phyloP scores from a whole-genome alignment of 257 asterid genomes.

The Eustoma russellianum region DNA sequence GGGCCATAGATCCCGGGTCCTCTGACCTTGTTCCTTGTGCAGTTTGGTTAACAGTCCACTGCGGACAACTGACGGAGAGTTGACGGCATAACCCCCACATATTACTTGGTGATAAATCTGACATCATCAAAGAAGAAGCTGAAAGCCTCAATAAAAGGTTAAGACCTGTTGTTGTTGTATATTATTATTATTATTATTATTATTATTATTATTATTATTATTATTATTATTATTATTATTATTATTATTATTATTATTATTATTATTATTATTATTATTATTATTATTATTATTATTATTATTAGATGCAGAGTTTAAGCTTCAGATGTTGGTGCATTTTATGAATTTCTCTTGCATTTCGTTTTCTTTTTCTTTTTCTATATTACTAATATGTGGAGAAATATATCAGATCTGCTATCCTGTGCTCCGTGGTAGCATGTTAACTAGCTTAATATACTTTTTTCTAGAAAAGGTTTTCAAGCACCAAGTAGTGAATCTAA shows the following conservation, averaged over 20 bases:
- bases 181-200: neutral
- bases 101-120: too few species aligned
- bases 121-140: too few species aligned
- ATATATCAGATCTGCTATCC: constrained; percentile 16
- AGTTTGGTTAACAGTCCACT: too few species aligned
- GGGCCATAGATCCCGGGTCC: too few species aligned
- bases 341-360: constrained; percentile 4
- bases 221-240: neutral
- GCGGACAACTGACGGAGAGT: too few species aligned
- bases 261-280: neutral
- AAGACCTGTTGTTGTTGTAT: too few species aligned
- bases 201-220: neutral
- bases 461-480: too few species aligned
- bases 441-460: too few species aligned
- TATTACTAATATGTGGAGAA: neutral
- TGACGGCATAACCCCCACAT: too few species aligned
- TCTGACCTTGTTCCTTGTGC: too few species aligned
- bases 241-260: neutral
- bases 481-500: neutral
- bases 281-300: neutral
- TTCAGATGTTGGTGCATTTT: constrained; percentile 3
- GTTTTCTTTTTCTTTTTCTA: neutral
- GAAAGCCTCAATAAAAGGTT: constrained; percentile 71
- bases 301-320: neutral
- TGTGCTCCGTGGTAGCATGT: neutral